Evolutionary conservation across 352 stramenopile genomes (phyloP).

Genomic region (Globisporangium barbulae): DNA sequence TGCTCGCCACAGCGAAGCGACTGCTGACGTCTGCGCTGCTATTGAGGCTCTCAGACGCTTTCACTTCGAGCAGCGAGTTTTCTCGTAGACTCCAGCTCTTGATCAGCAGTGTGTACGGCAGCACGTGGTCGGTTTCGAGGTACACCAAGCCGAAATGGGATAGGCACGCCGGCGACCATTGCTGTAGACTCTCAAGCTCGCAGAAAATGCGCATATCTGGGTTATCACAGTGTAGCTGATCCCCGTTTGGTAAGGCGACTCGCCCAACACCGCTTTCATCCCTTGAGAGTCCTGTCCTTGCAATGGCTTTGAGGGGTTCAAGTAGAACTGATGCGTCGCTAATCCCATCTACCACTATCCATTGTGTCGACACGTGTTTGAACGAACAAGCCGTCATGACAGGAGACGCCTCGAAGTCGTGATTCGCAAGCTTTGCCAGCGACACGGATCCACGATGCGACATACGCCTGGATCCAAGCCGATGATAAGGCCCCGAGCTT

Average conservation of each 20-base stretch:
- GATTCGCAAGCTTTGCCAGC: constrained; percentile 5
- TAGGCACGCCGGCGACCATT: constrained; percentile 52
- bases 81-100: constrained; percentile 51
- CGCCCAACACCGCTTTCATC: constrained; percentile 13
- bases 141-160: constrained; percentile 58
- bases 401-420: neutral
- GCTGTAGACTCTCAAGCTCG: constrained; percentile 41
- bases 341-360: constrained; percentile 65
- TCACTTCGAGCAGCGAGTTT: constrained; percentile 18
- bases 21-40: neutral
- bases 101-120: constrained; percentile 64
- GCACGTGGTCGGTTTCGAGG: constrained; percentile 40
- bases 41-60: neutral
- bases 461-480: neutral
- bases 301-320: constrained; percentile 37
- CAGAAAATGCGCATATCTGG: constrained; percentile 45
- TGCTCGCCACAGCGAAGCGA: neutral
- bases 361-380: constrained; percentile 18
- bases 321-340: constrained; percentile 27
- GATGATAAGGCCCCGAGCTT: neutral
- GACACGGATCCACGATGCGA: constrained; percentile 12
- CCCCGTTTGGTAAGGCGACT: constrained; percentile 49
- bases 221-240: constrained; percentile 43
- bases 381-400: no score
- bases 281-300: constrained; percentile 1